Conservation (phyloP, 1,139 yeast species). For the Pichia sp. region DNA sequence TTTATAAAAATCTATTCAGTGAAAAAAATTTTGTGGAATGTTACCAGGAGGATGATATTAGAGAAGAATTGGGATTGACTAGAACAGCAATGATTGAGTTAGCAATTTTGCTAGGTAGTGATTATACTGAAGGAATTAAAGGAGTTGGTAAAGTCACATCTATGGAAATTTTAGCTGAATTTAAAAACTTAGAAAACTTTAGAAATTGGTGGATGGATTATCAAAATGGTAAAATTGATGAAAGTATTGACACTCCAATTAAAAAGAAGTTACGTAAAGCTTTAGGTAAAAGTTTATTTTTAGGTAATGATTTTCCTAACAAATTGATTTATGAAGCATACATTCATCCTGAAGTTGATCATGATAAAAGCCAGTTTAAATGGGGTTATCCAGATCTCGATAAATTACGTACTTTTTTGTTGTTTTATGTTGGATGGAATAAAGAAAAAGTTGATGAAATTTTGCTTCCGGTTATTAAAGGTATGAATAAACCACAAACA, state of each 20-base stretch:
- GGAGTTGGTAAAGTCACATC: slow-evolving; percentile 94
- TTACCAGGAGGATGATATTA: slow-evolving; percentile 58
- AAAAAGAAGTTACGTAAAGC: slow-evolving; percentile 48
- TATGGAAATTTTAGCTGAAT: slow-evolving; percentile 88
- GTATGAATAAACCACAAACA: slow-evolving; percentile 58
- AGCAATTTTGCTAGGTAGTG: slow-evolving; percentile 84
- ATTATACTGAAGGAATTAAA: slow-evolving; percentile 84
- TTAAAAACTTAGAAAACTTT: slow-evolving; percentile 42
- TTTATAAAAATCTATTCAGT: slow-evolving; percentile 91
- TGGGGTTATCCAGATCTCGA: slow-evolving; percentile 94
- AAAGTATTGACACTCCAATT: slow-evolving; percentile 33
- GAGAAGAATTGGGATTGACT: slow-evolving; percentile 56
- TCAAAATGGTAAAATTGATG: slow-evolving; percentile 33
- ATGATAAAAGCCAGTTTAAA: slow-evolving; percentile 64
- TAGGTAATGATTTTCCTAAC: slow-evolving; percentile 69
- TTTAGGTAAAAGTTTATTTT: slow-evolving; percentile 56
- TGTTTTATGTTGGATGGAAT: slow-evolving; percentile 76
- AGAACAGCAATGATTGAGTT: slow-evolving; percentile 63
- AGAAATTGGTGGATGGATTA: slow-evolving; percentile 51
- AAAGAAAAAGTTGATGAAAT: slow-evolving; percentile 74
- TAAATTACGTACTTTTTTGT: slow-evolving; percentile 62
- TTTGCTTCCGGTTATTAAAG: slow-evolving; percentile 80
- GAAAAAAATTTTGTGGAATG: slow-evolving; percentile 90
- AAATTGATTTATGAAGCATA: slow-evolving; percentile 67
- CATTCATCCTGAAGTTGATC: slow-evolving; percentile 72